Conservation (phyloP, 2,329 filamentous ascomycete species). For the Venturia pyrina region DNA sequence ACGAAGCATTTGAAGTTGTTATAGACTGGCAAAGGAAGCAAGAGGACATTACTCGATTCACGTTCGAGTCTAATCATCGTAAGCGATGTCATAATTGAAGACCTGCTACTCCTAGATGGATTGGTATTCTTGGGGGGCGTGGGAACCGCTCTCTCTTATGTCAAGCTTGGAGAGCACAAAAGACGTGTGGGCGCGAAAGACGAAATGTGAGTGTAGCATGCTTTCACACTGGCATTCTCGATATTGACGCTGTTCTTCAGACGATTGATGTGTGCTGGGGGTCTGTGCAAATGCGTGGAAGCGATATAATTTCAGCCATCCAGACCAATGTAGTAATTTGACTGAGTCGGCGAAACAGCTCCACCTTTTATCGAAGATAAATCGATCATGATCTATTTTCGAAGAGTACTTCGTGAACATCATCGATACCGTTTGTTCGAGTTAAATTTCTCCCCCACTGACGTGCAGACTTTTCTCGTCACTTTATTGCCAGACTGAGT, state of each 20-base stretch:
- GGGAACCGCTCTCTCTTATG: not conserved
- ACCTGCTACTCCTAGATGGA: not conserved
- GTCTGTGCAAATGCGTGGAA: not conserved
- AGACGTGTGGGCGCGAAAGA: not conserved
- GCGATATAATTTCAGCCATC: not conserved
- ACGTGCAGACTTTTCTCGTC: not conserved
- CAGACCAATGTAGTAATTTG: not conserved
- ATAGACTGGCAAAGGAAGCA: slow-evolving; percentile 30
- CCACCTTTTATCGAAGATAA: not conserved
- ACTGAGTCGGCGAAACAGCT: not conserved
- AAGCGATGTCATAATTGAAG: not conserved
- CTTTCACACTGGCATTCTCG: not conserved
- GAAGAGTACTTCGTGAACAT: too few relatives aligned
- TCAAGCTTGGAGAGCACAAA: not conserved
- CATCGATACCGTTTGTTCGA: too few relatives aligned
- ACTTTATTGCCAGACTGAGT: not conserved
- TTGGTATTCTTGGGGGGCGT: not conserved
- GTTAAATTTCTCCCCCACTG: too few relatives aligned
- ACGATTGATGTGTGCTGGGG: not conserved
- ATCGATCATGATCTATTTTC: too few relatives aligned
- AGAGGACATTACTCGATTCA: not conserved
- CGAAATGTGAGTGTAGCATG: not conserved
- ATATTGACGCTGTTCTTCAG: not conserved
- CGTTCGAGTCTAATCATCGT: not conserved
- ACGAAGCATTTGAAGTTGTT: slow-evolving; percentile 78